Conservation (phyloP, 2,329 filamentous ascomycete species). For the Diaporthe citri region DNA sequence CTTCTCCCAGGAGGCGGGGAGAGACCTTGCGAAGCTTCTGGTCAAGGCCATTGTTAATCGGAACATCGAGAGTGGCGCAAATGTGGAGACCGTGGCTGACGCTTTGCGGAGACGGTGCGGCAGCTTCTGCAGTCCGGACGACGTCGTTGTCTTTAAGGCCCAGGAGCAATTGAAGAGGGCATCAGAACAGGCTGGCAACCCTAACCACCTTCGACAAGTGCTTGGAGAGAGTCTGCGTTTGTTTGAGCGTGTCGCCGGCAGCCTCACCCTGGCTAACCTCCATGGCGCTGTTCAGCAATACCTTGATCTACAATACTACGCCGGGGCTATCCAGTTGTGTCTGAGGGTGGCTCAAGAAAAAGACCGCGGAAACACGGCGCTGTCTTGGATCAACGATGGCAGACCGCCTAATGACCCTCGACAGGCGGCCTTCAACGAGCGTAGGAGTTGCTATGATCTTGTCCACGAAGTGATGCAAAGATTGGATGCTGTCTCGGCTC, state of each 20-base stretch:
- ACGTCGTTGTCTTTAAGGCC: constrained; percentile 98
- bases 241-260: constrained; percentile 89
- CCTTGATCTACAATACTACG: constrained; percentile 86
- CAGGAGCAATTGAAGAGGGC: constrained; percentile 94
- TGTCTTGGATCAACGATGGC: constrained; percentile 89
- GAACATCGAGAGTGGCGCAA: constrained; percentile 96
- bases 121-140: constrained; percentile 96
- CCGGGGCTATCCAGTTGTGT: constrained; percentile 90
- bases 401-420: constrained; percentile 79
- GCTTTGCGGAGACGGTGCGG: constrained; percentile 92
- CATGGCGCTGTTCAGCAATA: constrained; percentile 84
- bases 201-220: constrained; percentile 80
- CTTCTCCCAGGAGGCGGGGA: constrained; percentile 83
- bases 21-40: constrained; percentile 90
- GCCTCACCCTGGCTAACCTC: constrained; percentile 84
- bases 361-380: constrained; percentile 87
- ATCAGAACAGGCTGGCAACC: constrained; percentile 80
- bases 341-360: constrained; percentile 85
- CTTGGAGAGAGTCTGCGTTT: constrained; percentile 90
- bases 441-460: constrained; percentile 87
- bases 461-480: constrained; percentile 84
- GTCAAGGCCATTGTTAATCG: constrained; percentile 98
- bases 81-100: constrained; percentile 97
- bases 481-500: constrained; percentile 78
- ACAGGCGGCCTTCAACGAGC: constrained; percentile 73